Evolutionary conservation across 495 filamentous ascomycete species (phyloP).

Genomic region (Talaromyces adpressus): DNA sequence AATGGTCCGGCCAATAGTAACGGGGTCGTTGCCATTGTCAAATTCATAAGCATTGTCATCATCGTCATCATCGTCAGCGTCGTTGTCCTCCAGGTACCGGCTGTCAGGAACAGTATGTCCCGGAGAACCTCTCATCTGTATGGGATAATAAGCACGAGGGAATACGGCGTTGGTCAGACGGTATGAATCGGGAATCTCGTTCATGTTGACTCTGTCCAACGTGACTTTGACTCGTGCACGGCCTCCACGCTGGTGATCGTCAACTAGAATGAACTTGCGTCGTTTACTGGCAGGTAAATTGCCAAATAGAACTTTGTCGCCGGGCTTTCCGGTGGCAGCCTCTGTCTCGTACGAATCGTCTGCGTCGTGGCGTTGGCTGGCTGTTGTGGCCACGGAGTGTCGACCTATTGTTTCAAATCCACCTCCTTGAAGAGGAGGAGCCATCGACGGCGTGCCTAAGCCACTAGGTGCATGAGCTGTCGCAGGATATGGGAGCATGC

Average conservation of each 20-base stretch:
- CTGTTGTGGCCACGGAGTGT: slow-evolving; percentile 32
- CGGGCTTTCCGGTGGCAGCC: slow-evolving; percentile 19
- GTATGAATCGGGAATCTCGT: slow-evolving; percentile 91
- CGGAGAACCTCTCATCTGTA: slow-evolving; percentile 76
- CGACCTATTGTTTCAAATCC: slow-evolving; percentile 49
- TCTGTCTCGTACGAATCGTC: slow-evolving; percentile 36
- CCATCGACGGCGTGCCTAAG: slow-evolving; percentile 56
- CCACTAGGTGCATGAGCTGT: slow-evolving; percentile 30
- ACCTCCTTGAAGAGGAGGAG: slow-evolving; percentile 59
- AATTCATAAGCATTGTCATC: slow-evolving; percentile 52
- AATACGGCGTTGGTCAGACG: slow-evolving; percentile 82
- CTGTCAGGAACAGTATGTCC: slow-evolving; percentile 52
- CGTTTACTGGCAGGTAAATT: slow-evolving; percentile 80
- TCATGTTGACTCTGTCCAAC: slow-evolving; percentile 80
- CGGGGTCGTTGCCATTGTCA: slow-evolving; percentile 42
- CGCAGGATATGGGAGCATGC: slow-evolving; percentile 59
- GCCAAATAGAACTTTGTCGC: slow-evolving; percentile 66
- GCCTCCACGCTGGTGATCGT: slow-evolving; percentile 70
- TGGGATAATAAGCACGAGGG: slow-evolving; percentile 80
- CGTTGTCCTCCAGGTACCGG: slow-evolving; percentile 59
- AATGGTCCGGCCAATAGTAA: slow-evolving; percentile 44
- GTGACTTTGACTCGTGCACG: slow-evolving; percentile 82
- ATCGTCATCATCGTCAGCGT: slow-evolving; percentile 48
- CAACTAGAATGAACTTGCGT: slow-evolving; percentile 92
- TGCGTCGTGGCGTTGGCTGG: slow-evolving; percentile 26